Base-by-base conservation (phyloP, 352 stramenopile species). In the Phytophthora europaea region DNA sequence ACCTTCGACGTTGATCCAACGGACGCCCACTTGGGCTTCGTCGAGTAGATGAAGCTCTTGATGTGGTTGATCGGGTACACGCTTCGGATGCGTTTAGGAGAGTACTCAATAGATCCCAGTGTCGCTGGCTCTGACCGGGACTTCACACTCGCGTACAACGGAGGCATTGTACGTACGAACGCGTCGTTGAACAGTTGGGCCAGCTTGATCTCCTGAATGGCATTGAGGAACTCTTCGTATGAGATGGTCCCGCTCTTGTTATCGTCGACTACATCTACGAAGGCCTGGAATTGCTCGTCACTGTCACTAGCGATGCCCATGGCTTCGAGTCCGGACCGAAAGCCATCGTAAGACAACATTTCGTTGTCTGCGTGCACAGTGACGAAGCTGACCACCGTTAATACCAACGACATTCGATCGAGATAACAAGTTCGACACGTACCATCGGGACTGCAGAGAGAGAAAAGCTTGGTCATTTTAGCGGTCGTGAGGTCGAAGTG, bases 151-250 rank as follows among this genome's bases (percentile, higher is more conserved):
- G 38, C 51, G n/a, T 72, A 53, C 10, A 53, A n/a, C 6, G 47
- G 31, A 2, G 69, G 68, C 56, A 67, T 59, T 0, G 90, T 76
- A 1, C 54, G 71, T 12, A 91, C n/a, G 65, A 89, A 87, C 34
- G 72, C 72, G 15, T 82, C 72, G 43, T 75, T 84, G 60, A 95
- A 93, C 34, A 94, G 79, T 54, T 94, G 85, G n/a, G 87, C 88
- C 22, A 94, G 75, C 74, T 95, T 95, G 68, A 95, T 90, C 66
- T 92, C 88, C 53, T 95, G 88, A 40, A 95, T 85, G 23, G 87
- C 85, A 18, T 85, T 78, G 60, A 91, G 79, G 71, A 95, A 95
- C 61, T 95, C 87, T 22, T 87, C 76, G 72, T 85, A 91, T 47
- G 85, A 90, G 62, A 95, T 95, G 28, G 78, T 76, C 47, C 85